Evolutionary conservation across 2,329 filamentous ascomycete genomes (phyloP).

Genomic region (Gnomoniopsis sp.): DNA sequence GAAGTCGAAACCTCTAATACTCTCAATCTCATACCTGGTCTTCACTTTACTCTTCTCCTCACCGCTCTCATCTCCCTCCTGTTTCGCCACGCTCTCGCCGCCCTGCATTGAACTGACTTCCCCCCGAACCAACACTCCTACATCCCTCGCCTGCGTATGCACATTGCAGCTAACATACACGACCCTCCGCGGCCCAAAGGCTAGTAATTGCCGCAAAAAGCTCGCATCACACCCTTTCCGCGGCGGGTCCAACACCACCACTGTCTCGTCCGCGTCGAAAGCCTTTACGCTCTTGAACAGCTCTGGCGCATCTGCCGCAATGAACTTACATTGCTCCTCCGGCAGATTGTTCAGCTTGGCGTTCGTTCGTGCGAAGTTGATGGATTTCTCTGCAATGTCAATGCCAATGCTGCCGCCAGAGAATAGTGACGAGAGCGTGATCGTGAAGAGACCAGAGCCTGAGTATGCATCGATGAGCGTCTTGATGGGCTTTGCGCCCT

Average conservation of each 20-base stretch:
- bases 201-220: conserved; percentile 78
- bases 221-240: conserved; percentile 87
- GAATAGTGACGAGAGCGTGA: conserved; percentile 84
- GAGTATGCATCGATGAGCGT: conserved; percentile 98
- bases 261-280: conserved; percentile 76
- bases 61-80: conserved; percentile 22
- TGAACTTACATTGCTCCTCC: conserved; percentile 67
- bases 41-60: conserved; percentile 29
- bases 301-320: conserved; percentile 80
- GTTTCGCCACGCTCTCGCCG: conserved; percentile 27
- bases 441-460: conserved; percentile 93
- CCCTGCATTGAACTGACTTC: conserved; percentile 29
- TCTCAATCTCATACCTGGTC: conserved; percentile 79
- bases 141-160: conserved; percentile 91
- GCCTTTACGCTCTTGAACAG: conserved; percentile 71
- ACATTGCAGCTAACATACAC: conserved; percentile 98
- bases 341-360: conserved; percentile 71
- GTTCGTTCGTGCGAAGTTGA: conserved; percentile 75
- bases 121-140: conserved; percentile 81
- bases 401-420: conserved; percentile 80
- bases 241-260: conserved; percentile 95
- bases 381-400: conserved; percentile 79
- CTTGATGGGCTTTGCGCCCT: conserved; percentile 52
- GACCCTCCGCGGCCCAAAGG: conserved; percentile 73
- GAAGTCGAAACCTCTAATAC: conserved; percentile 89